Evolutionary conservation across 106 monocot species (phyloP), one percentile per base, ranked within the genome.

Genomic region (Apostasia shenzhenica): DNA sequence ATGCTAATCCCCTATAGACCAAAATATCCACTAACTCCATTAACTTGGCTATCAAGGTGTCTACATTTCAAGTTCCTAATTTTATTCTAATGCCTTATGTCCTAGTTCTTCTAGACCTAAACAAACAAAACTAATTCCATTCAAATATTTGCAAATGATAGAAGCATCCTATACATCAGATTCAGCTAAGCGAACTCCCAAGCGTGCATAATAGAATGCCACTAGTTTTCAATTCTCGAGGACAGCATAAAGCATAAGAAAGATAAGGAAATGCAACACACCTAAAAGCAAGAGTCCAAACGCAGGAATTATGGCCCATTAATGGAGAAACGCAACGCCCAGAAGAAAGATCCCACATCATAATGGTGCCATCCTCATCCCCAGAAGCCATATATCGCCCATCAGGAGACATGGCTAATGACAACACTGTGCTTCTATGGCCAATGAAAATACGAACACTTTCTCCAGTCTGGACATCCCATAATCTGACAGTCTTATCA

Each of bases 251-350:
- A 54, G 43, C 4, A 41, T 59, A 62, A 54, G 2, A 58, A 55
- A 48, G 41, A 63, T 54, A 26, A 4, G 59, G 14, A 67, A 58
- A 67, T 26, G 41, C 58, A 50, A 50, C 10, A 13, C 48, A 95
- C 97, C 97, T 99, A 80, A 90, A 99, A 79, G 90, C 99, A 80
- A 99, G 93, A 42, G 90, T 76, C 99, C 99, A 99, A 7, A 99
- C 90, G 65, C 90, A 93, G 3, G 88, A 85, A 56, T 55, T 85
- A 55, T 99, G 99, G 5, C 99, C 99, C 55, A 83, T 55, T 41
- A 99, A 72, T 68, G 99, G 99, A 41, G 90, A 88, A 58, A 99
- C 73, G 58, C 87, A 99, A 0, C 93, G 86, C 6, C 92, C 90
- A 56, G 71, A 87, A 3, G 90, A 85, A 52, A 99, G 82, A 75